Evolutionary conservation across 116 monocot genomes (phyloP), one percentile per base, ranked within the genome.

Genomic region (Thalassia testudinum): DNA sequence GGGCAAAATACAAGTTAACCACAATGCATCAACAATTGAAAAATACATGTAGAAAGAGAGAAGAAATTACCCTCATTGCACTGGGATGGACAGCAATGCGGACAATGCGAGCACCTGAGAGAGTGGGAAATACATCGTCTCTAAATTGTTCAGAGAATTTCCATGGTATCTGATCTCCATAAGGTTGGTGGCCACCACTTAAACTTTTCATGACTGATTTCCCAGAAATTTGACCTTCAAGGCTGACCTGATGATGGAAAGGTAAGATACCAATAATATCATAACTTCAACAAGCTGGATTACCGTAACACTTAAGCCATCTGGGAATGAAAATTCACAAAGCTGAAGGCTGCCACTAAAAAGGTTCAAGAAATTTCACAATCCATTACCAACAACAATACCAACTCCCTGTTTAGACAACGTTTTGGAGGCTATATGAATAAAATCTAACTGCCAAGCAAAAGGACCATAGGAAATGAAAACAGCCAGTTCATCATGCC

Each of bases 81-180:
- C 61, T 85, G 5, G 95, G 95, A 68, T 97, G 95, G 24, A 88
- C 95, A 54, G 89, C 85, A 68, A 97, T 97, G 7, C 95, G 81
- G 11, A 97, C 85, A 70, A 97, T 97, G 45, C 95, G 72, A 69
- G 72, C 88, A 57, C 95, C 89, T 43, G 89, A 97, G 47, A 97
- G 79, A 59, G 69, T 74, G 54, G 95, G 95, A 67, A 97, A 97
- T 57, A 68, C 77, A 54, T 64, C 58, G 42, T 97, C 89, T 66
- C 85, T 81, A 47, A 85, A 97, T 70, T 97, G 89, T 52, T 97
- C 82, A 53, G 73, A 88, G 62, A 97, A 85, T 60, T 81, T 97
- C 95, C 95, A 97, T 27, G 89, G 82, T 56, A 97, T 81, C 63
- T 81, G 89, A 70, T 97, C 95, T 30, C 95, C 95, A 63, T 26